Percentiles rank a stretch among this genome's conserved stretches.
Conservation (phyloP, 306 rosid species). For the Corylus heterophylla region DNA sequence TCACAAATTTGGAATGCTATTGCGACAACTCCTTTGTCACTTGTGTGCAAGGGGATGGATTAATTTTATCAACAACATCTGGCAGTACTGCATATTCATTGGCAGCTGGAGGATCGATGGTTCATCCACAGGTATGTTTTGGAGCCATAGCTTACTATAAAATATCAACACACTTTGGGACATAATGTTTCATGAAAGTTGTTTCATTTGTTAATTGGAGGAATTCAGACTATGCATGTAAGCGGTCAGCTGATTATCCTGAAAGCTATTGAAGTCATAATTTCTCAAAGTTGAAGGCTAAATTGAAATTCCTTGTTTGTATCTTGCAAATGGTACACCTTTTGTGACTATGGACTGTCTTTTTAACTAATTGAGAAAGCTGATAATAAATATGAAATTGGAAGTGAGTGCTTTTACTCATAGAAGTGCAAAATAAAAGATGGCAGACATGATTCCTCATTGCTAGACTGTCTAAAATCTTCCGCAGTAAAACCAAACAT, state of each 20-base stretch:
- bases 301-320: neutral
- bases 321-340: neutral
- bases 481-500: neutral
- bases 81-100: constrained; percentile 97
- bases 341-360: neutral
- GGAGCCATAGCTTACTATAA: constrained; percentile 2
- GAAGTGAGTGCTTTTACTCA: neutral
- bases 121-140: constrained; percentile 89
- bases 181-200: neutral
- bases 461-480: neutral
- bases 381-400: neutral
- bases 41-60: constrained; percentile 93
- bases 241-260: neutral
- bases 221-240: neutral
- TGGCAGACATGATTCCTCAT: neutral
- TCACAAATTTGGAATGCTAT: constrained; percentile 90
- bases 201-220: neutral
- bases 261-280: neutral
- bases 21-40: constrained; percentile 92
- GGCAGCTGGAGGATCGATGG: constrained; percentile 99
- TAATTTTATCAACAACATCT: constrained; percentile 88
- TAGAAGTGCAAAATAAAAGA: neutral
- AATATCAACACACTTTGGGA: neutral
- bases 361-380: neutral
- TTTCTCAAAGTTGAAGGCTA: neutral